A percentile compares a stretch with the other conserved stretches of the same genome.
Conservation (phyloP, 768 basidiomycete genomes). For the Mycena haematopus region DNA sequence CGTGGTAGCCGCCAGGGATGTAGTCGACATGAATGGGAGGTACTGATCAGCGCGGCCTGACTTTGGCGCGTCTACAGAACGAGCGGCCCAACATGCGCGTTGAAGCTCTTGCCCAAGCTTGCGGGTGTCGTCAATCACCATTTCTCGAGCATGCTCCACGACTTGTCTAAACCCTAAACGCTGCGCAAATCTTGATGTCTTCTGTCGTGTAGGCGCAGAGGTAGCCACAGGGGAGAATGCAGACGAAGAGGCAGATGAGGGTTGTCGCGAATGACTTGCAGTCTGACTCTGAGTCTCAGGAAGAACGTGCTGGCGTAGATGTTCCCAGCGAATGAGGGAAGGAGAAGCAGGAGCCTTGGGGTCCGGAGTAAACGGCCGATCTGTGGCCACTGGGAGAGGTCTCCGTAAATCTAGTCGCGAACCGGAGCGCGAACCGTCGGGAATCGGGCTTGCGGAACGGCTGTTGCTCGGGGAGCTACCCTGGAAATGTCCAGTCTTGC, state of each 20-base stretch:
- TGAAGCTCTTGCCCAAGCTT: constrained; percentile 63
- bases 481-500: constrained; percentile 5
- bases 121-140: constrained; percentile 52
- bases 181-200: constrained; percentile 55
- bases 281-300: constrained; percentile 31
- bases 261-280: constrained; percentile 35
- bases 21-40: constrained; percentile 49
- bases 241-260: constrained; percentile 37
- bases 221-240: constrained; percentile 28
- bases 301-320: constrained; percentile 60
- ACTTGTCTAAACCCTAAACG: constrained; percentile 66
- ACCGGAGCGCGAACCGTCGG: constrained; percentile 17
- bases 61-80: constrained; percentile 48
- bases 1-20: constrained; percentile 37
- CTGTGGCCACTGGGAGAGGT: constrained; percentile 21
- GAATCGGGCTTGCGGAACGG: constrained; percentile 19
- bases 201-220: constrained; percentile 30
- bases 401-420: constrained; percentile 23
- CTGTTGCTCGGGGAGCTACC: constrained; percentile 1
- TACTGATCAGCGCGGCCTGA: constrained; percentile 36
- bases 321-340: constrained; percentile 57
- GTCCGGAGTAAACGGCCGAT: constrained; percentile 53
- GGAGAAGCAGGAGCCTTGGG: constrained; percentile 48
- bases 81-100: constrained; percentile 58
- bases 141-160: constrained; percentile 66